phyloP scores from a whole-genome alignment of 192 early-diverging fungal species.

The Backusella liffmaniae region DNA sequence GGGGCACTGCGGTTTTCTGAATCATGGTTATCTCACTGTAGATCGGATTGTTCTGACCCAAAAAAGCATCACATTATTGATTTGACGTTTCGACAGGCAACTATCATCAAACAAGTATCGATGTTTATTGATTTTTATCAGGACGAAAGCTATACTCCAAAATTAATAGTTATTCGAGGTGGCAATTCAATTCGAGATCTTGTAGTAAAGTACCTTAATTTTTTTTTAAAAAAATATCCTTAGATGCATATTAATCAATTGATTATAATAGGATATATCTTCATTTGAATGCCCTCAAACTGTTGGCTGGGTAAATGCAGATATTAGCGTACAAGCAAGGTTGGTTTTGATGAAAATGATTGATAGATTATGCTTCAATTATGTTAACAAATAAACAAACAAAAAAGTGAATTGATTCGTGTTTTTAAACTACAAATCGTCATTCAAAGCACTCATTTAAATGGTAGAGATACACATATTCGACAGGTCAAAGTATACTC shows the following conservation, averaged over 20 bases:
- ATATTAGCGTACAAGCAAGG: slow-evolving; percentile 38
- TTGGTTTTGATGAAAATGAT: not conserved
- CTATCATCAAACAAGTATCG: slow-evolving; percentile 58
- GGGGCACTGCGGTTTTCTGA: not conserved
- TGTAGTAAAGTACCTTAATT: slow-evolving; percentile 32
- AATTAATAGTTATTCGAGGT: slow-evolving; percentile 58
- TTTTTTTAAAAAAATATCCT: not conserved
- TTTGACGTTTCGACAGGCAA: slow-evolving; percentile 66
- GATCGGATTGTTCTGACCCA: slow-evolving; percentile 61
- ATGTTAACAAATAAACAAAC: not conserved
- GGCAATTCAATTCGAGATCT: slow-evolving; percentile 70
- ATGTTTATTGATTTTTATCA: slow-evolving; percentile 69
- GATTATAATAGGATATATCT: slow-evolving; percentile 43
- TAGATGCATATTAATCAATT: not conserved
- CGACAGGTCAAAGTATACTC: slow-evolving; percentile 70
- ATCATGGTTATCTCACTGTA: slow-evolving; percentile 3
- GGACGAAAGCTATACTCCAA: slow-evolving; percentile 85
- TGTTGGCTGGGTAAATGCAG: slow-evolving; percentile 70
- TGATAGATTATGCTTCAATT: not conserved
- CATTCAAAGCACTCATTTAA: slow-evolving; percentile 70
- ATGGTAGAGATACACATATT: slow-evolving; percentile 84
- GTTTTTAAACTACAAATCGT: slow-evolving; percentile 69
- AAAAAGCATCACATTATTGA: slow-evolving; percentile 74
- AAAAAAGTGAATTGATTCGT: slow-evolving; percentile 50
- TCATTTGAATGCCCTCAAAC: slow-evolving; percentile 53